Conservation (phyloP, 2,329 filamentous ascomycete genomes). For the Calonectria henricotiae region DNA sequence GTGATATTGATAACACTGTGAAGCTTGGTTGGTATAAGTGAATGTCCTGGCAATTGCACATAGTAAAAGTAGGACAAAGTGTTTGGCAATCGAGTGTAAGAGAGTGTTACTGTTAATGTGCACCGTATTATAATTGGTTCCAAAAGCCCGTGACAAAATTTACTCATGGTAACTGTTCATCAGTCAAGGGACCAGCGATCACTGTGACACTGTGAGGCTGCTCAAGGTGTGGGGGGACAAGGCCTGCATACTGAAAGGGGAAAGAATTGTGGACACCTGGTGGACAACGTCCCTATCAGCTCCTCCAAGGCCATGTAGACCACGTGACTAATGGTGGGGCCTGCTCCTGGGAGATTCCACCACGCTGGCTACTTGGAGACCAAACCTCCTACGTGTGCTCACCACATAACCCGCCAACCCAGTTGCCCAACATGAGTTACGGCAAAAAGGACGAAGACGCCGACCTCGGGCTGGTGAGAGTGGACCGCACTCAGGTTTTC, state of each 20-base stretch:
- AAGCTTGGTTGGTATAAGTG: no score
- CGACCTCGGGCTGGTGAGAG: slow-evolving; percentile 93
- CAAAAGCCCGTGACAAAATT: no score
- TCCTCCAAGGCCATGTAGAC: background rate
- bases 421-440: slow-evolving; percentile 85
- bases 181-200: no score
- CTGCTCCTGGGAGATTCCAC: background rate
- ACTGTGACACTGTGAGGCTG: no score
- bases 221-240: no score
- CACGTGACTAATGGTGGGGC: background rate
- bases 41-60: no score
- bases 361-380: slow-evolving; percentile 34
- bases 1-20: no score
- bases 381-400: slow-evolving; percentile 57
- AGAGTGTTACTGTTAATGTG: no score
- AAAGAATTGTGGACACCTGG: background rate
- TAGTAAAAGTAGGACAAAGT: no score
- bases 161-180: no score
- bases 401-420: slow-evolving; percentile 54
- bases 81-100: no score
- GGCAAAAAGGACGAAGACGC: slow-evolving; percentile 99
- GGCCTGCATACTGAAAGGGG: background rate
- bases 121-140: no score
- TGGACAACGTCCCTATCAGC: background rate
- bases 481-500: slow-evolving; percentile 97